Percentiles rank a stretch among this genome's conserved stretches.
Conservation (phyloP, 495 filamentous ascomycete species). For the Cercophora samala region DNA sequence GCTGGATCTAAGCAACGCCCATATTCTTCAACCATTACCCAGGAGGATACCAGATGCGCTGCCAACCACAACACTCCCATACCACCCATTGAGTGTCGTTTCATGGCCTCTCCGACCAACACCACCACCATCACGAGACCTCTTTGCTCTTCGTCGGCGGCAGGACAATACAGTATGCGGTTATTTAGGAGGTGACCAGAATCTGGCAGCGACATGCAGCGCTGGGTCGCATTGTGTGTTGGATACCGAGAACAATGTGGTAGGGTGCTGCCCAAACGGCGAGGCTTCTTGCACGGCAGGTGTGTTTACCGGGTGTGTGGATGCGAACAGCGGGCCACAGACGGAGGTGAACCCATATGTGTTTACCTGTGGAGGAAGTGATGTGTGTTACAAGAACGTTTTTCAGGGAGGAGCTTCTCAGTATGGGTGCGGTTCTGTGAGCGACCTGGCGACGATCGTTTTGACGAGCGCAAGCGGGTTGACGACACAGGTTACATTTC, state of each 20-base stretch:
- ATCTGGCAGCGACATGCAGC: constrained; percentile 47
- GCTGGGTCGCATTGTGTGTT: constrained; percentile 51
- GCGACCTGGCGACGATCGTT: constrained; percentile 42
- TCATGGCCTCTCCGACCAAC: constrained; percentile 43
- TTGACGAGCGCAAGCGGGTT: constrained; percentile 36
- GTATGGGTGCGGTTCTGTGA: constrained; percentile 48
- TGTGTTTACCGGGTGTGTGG: constrained; percentile 50
- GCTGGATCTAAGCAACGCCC: constrained; percentile 33
- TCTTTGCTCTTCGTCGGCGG: constrained; percentile 37
- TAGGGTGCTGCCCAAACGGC: constrained; percentile 51
- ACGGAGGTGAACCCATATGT: constrained; percentile 49
- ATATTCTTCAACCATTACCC: constrained; percentile 34
- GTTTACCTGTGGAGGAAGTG: constrained; percentile 43
- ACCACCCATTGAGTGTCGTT: constrained; percentile 42
- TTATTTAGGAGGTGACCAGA: constrained; percentile 42
- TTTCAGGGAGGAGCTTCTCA: constrained; percentile 50
- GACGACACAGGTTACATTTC: constrained; percentile 30
- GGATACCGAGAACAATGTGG: constrained; percentile 40
- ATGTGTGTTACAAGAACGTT: constrained; percentile 46
- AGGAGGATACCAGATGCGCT: constrained; percentile 14
- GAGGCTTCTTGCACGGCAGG: constrained; percentile 42
- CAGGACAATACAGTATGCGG: constrained; percentile 49
- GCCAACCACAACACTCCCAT: constrained; percentile 40
- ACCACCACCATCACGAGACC: constrained; percentile 30
- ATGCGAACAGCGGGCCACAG: constrained; percentile 44